A percentile compares a stretch with the other conserved stretches of the same genome.
phyloP scores from a whole-genome alignment of 768 basidiomycete genomes.

The Suillus weaverae region DNA sequence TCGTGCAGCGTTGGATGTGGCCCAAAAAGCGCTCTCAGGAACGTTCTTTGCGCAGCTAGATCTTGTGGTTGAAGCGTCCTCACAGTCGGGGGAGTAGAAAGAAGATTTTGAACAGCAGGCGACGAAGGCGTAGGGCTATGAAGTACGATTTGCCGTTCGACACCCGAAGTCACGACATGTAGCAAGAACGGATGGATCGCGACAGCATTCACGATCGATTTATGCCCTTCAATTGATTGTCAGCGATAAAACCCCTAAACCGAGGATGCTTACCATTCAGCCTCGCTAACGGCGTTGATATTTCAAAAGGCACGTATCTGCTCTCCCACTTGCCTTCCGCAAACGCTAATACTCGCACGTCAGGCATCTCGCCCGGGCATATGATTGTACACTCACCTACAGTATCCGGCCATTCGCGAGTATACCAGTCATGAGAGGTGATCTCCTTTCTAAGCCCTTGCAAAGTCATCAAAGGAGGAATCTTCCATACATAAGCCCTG shows the following conservation, averaged over 20 bases:
- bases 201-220: conserved; percentile 74
- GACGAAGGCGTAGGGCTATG: conserved; percentile 67
- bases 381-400: conserved; percentile 32
- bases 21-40: conserved; percentile 38
- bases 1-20: conserved; percentile 29
- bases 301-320: conserved; percentile 59
- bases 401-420: conserved; percentile 29
- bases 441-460: conserved; percentile 47
- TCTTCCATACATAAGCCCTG: conserved; percentile 73
- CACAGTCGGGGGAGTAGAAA: conserved; percentile 46
- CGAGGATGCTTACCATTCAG: conserved; percentile 46
- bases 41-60: conserved; percentile 35
- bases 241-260: not conserved
- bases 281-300: conserved; percentile 62
- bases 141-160: conserved; percentile 67
- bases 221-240: conserved; percentile 49
- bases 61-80: conserved; percentile 42
- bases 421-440: conserved; percentile 45
- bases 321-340: conserved; percentile 37
- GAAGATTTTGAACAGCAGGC: conserved; percentile 48
- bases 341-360: conserved; percentile 40
- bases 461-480: conserved; percentile 54
- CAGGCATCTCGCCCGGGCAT: conserved; percentile 7
- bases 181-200: conserved; percentile 72
- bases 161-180: conserved; percentile 66